Base-by-base conservation (phyloP, 208 protist genomes). In the Leishmania tarentolae region DNA sequence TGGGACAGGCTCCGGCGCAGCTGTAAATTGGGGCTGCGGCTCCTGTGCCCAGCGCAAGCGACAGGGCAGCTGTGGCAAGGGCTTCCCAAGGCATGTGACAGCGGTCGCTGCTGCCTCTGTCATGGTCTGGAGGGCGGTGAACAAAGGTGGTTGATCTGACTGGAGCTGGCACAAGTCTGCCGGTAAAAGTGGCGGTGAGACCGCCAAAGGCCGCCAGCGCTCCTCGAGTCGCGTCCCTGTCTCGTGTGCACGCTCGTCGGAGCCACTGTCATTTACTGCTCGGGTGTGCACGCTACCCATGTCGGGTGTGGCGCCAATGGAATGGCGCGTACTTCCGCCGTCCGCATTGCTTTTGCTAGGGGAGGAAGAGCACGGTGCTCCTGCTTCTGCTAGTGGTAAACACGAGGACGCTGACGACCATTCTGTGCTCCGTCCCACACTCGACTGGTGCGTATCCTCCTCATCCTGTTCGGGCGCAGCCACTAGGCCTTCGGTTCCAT, bases 161-260 rank as follows among this genome's bases (percentile, higher is more conserved):
- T 42, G 17, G 6, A 75, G 31, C 3, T 53, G 21, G 17, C 61
- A 65, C 47, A 85, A 59, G 44, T 82, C 42, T 50, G 77, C 59
- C 63, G 78, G 53, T n/a, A 68, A 74, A 52, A 85, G 53, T 21
- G 77, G 76, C 8, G 71, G 28, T 37, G 82, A 82, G 13, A 79
- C 61, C 3, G 82, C 82, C 37, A 85, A 66, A 6, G 79, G 65
- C 57, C 65, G n/a, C 82, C 82, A 85, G 61, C 61, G 69, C 78
- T 79, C 82, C 53, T 82, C 82, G 24, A 78, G 76, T 2, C 72
- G 76, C 40, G 69, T 52, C 63, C 59, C 59, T n/a, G 42, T 50
- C 59, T 6, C 59, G 40, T 24, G 61, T 46, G 81, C 74, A 57
- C 13, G 31, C 21, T 28, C 40, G 47, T 28, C 61, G 15, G 17